phyloP scores from a whole-genome alignment of 306 rosid genomes.

The Prinsepia uniflora region DNA sequence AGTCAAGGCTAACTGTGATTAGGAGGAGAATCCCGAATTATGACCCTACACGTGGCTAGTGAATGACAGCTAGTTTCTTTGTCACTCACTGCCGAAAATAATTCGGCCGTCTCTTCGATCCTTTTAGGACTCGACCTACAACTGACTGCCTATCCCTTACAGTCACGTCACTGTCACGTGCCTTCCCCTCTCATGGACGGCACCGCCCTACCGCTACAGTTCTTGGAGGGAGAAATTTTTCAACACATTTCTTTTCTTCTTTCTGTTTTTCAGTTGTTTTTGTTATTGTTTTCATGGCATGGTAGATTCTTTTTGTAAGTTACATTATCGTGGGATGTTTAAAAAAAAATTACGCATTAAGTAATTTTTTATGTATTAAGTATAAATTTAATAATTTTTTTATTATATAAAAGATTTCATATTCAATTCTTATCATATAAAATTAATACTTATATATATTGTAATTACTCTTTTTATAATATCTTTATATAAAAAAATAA shows the following conservation, averaged over 20 bases:
- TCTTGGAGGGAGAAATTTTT: neutral
- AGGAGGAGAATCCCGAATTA: neutral
- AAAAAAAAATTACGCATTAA: too few relatives aligned
- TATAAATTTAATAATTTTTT: too few relatives aligned
- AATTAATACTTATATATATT: too few relatives aligned
- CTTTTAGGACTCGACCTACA: neutral
- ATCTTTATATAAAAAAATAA: too few relatives aligned
- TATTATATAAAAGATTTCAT: too few relatives aligned
- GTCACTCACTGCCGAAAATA: neutral
- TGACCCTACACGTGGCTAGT: slow-evolving; percentile 1
- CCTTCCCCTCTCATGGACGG: slow-evolving; percentile 42
- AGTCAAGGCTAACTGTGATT: neutral
- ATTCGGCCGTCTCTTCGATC: neutral
- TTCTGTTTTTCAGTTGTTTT: neutral
- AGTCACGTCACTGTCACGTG: slow-evolving; percentile 43
- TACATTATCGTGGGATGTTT: too few relatives aligned
- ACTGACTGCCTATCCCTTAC: slow-evolving; percentile 11
- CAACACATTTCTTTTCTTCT: neutral
- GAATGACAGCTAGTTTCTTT: neutral
- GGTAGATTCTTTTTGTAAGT: too few relatives aligned
- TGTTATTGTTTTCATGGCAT: neutral
- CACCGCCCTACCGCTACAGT: slow-evolving; percentile 44
- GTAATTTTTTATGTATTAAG: too few relatives aligned
- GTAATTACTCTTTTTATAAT: too few relatives aligned
- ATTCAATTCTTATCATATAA: too few relatives aligned